phyloP scores from a whole-genome alignment of 345 rosid species.

The Linum trigynum region DNA sequence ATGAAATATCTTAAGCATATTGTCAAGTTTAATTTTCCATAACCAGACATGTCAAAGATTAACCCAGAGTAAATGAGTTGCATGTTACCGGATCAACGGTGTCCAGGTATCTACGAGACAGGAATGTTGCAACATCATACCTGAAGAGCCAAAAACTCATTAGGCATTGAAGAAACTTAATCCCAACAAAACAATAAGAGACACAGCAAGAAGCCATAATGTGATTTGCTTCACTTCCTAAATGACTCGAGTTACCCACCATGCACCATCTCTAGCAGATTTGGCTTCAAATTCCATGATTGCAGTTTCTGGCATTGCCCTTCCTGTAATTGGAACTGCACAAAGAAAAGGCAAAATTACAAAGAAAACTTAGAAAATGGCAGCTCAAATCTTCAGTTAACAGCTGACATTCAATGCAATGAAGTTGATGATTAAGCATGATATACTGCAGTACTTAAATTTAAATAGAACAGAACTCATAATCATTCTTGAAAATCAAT shows the following conservation, averaged over 20 bases:
- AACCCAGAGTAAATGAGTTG: background rate
- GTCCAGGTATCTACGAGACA: slow-evolving; percentile 66
- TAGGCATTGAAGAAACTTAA: slow-evolving; percentile 1
- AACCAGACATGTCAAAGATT: too few species aligned
- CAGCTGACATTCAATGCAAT: background rate
- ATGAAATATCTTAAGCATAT: background rate
- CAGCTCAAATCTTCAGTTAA: background rate
- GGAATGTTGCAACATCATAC: slow-evolving; percentile 77
- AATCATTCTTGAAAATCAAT: background rate
- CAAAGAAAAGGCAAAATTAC: background rate
- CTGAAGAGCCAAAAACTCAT: slow-evolving; percentile 25
- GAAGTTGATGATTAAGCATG: slow-evolving; percentile 6
- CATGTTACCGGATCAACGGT: slow-evolving; percentile 57
- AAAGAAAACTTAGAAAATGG: background rate
- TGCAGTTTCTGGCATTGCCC: slow-evolving; percentile 46
- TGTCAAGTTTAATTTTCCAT: background rate
- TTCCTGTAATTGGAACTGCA: slow-evolving; percentile 47
- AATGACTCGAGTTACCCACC: slow-evolving; percentile 43
- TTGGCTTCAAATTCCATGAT: slow-evolving; percentile 92
- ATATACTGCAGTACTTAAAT: background rate
- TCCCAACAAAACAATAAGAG: background rate
- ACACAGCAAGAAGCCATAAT: background rate
- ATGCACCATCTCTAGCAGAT: slow-evolving; percentile 96
- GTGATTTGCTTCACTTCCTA: background rate
- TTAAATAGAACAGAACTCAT: background rate